Base-by-base conservation (phyloP, 306 rosid genomes). In the Lathyrus tuberosus region DNA sequence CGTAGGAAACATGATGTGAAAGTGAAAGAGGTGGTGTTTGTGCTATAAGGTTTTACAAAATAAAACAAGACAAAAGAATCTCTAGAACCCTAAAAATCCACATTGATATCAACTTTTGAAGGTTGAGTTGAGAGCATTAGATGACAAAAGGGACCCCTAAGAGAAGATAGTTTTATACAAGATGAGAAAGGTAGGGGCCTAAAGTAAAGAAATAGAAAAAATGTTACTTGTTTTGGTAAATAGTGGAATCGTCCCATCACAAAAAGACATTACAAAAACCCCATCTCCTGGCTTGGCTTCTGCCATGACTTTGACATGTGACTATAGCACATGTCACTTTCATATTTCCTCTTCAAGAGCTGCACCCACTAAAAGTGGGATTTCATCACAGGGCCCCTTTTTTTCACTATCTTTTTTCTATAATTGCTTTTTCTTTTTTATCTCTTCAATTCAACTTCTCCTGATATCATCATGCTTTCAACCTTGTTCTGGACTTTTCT, bases 301-400 rank as follows among this genome's bases (percentile, higher is more conserved):
- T 49, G 56, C 75, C 69, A 43, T 78, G 88, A 86, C 69, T 70
- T 84, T 80, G 90, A 93, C 90, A 69, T 80, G 80, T 90, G 92
- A 86, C 82, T 81, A 75, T 30, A 52, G 77, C 86, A 67, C 14
- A 14, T 56, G 92, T 93, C 91, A 20, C 73, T 78, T 62, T 90
- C 97, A 57, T 6, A 8, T 88, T 93, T 70, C 97, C 84, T 51
- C 48, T 65, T 93, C 84, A 77, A 81, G 86, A 75, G 79, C 83
- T 85, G 88, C 96, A 93, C 88, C 89, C 98, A 88, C 87, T 86
- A 93, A 88, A 81, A 78, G 77, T 17, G 81, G 89, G 77, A 65
- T 74, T 60, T 10, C n/a, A 42, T 67, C 8, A 38, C 91, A 93
- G 89, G 80, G n/a, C 89, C 91, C 79, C 72, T 78, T 89, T 77